A percentile compares a stretch with the other conserved stretches of the same genome.
phyloP scores from a whole-genome alignment of 441 rosid species.

The Rhodomyrtus psidioides region DNA sequence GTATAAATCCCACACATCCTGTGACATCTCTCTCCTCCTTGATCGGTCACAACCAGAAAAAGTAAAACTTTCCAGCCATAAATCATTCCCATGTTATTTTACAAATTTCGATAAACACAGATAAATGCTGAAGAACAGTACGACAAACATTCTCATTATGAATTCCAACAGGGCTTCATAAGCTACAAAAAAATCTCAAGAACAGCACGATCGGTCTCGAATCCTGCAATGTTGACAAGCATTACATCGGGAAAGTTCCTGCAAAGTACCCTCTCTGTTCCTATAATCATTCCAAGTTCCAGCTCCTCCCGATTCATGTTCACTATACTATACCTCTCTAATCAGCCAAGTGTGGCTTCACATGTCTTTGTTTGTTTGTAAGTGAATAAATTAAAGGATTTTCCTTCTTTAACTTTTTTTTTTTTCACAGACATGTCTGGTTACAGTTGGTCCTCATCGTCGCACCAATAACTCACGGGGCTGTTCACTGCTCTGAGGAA shows the following conservation, averaged over 20 bases:
- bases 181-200: neutral
- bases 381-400: constrained; percentile 26
- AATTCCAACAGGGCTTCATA: no score
- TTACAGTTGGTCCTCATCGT: constrained; percentile 32
- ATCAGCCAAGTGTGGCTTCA: constrained; percentile 53
- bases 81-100: neutral
- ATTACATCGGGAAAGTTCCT: neutral
- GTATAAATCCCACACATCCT: neutral
- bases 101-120: neutral
- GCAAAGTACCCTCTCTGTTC: neutral
- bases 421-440: neutral
- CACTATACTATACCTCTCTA: constrained; percentile 9
- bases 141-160: neutral
- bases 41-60: neutral
- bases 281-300: constrained; percentile 2
- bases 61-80: neutral
- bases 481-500: constrained; percentile 9
- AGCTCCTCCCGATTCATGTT: constrained; percentile 1
- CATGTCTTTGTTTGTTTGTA: constrained; percentile 86
- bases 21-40: neutral
- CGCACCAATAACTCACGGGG: constrained; percentile 56
- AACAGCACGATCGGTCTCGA: neutral
- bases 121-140: neutral
- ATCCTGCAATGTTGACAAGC: neutral
- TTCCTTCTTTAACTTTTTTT: no score